Evolutionary conservation across 371 early-diverging fungal genomes (phyloP).

Genomic region (Haplosporangium sp.): DNA sequence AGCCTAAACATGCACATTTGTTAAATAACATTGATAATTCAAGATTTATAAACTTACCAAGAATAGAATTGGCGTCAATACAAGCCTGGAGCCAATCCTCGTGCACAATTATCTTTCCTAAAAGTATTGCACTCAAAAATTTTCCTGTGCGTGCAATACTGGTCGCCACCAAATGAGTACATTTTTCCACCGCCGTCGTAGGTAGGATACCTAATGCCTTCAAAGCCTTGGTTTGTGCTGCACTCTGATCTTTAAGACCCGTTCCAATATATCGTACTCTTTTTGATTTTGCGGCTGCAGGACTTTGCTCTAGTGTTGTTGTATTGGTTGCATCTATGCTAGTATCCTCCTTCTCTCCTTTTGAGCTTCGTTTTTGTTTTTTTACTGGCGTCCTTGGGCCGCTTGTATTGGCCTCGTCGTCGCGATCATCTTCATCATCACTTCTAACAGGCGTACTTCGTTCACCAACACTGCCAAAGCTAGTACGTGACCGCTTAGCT

Average conservation of each 20-base stretch:
- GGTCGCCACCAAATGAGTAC: constrained; percentile 47
- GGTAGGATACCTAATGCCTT: constrained; percentile 40
- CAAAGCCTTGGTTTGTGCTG: constrained; percentile 36
- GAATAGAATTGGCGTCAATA: constrained; percentile 44
- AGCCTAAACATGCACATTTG: neutral
- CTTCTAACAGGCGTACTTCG: constrained; percentile 14
- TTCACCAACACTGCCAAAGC: constrained; percentile 15
- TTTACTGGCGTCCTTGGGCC: constrained; percentile 7
- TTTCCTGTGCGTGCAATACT: constrained; percentile 43
- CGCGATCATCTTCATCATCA: constrained; percentile 20
- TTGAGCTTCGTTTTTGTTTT: constrained; percentile 5
- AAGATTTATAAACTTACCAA: constrained; percentile 23
- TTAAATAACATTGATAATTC: neutral
- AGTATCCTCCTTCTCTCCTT: constrained; percentile 16
- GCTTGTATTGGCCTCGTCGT: constrained; percentile 1
- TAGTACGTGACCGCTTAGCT: constrained; percentile 17
- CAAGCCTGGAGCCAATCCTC: constrained; percentile 53
- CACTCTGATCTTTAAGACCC: constrained; percentile 34
- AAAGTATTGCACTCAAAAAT: constrained; percentile 40
- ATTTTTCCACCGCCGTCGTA: constrained; percentile 34
- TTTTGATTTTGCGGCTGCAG: constrained; percentile 11
- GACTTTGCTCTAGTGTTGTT: neutral
- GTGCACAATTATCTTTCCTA: constrained; percentile 40
- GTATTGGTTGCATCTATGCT: neutral
- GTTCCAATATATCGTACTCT: constrained; percentile 35